Evolutionary conservation across 768 basidiomycete species (phyloP).

Genomic region (Suillus variegatus): DNA sequence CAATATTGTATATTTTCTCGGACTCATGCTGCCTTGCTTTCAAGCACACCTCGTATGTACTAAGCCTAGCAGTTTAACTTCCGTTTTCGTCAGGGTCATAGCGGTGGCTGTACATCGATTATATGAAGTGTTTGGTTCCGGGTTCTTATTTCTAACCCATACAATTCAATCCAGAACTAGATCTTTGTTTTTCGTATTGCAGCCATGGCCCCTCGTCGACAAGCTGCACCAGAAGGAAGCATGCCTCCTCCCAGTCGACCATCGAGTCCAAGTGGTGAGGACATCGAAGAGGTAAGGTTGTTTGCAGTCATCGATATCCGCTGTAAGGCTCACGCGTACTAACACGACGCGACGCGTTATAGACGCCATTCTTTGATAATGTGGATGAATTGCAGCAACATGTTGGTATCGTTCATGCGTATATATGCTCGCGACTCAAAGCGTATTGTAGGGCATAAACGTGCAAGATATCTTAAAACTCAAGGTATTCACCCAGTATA

Average conservation of each 20-base stretch:
- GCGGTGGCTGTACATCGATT: not conserved
- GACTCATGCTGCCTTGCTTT: not conserved
- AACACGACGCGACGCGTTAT: not conserved
- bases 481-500: constrained; percentile 51
- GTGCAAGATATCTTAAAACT: constrained; percentile 94
- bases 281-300: constrained; percentile 43
- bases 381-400: constrained; percentile 88
- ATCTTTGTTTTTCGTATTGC: not conserved
- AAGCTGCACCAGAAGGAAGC: constrained; percentile 26
- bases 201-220: constrained; percentile 32
- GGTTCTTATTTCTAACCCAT: not conserved
- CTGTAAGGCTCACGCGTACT: not conserved
- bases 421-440: constrained; percentile 13
- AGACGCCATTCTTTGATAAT: constrained; percentile 70
- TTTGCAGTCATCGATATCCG: not conserved
- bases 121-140: not conserved
- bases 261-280: constrained; percentile 32
- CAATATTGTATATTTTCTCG: not conserved
- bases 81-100: not conserved
- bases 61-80: not conserved
- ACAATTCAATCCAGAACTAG: not conserved
- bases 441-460: constrained; percentile 74
- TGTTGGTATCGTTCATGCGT: constrained; percentile 37
- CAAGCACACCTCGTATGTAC: not conserved
- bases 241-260: constrained; percentile 29